Base-by-base conservation (phyloP, 2,329 filamentous ascomycete genomes). In the Neofusicoccum laricinum region DNA sequence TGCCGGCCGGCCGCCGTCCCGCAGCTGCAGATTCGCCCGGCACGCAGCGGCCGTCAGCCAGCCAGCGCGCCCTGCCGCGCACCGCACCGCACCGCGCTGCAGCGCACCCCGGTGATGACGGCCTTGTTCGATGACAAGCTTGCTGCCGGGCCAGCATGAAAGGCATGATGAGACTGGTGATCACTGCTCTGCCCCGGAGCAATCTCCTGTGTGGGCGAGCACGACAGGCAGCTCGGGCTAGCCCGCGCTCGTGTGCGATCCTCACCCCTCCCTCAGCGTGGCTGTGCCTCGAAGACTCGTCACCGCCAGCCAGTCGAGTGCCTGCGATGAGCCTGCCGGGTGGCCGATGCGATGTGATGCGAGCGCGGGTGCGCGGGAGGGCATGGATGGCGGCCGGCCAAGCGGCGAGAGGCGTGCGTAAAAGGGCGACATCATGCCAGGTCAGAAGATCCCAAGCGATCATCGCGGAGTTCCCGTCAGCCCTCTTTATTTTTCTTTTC, bases 371-470 rank as follows among this genome's bases (percentile, higher is more conserved):
- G 55, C 41, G 55, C 55, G 55, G 55, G 55, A 59, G 46, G 55
- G 25, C 55, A 59, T 59, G 55, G 55, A 59, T 59, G 30, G 15
- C 55, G 41, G 40, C 40, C 21, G 12, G 55, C 40, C 21, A 41
- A 25, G 36, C 53, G 38, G 21, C 53, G 53, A 43, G 21, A 15
- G 38, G 30, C 12, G 50, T 21, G 36, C 17, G 34, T 8, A 19
- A 17, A 14, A 41, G 30, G 34, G 21, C 53, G 41, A 59, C 40
- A 59, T 59, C 55, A 59, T 59, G 55, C 19, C 58, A 61, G 58
- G 58, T 61, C 58, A 61, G 58, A 61, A 61, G 58, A 61, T 61
- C 58, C 43, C 55, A 59, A 46, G 55, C 55, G 55, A 59, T 46
- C 55, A 59, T 46, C 40, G 55, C 55, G 55, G 55, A 59, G 55